Evolutionary conservation across 78 protist species (phyloP).

Genomic region (Emiliania huxleyi): DNA sequence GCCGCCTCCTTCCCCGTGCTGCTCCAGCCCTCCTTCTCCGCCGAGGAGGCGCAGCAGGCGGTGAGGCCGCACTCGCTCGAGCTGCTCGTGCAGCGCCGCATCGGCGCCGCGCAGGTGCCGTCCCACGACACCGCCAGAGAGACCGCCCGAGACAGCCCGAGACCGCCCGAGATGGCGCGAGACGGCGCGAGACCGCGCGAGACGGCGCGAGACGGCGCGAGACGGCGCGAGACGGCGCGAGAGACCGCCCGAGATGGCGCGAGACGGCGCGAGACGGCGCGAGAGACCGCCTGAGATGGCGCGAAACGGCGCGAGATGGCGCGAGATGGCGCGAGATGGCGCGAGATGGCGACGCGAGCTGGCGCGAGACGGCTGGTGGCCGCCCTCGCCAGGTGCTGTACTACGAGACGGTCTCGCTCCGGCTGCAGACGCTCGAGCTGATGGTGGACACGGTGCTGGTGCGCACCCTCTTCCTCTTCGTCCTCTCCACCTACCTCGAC

Average conservation of each 20-base stretch:
- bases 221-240: no score
- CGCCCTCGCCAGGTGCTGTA: no score
- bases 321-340: no score
- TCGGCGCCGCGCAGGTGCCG: not conserved
- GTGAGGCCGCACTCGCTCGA: not conserved
- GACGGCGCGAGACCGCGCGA: no score
- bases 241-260: no score
- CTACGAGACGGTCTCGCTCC: not conserved
- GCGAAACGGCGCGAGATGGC: not conserved
- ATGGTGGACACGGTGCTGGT: not conserved
- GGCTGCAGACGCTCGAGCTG: not conserved
- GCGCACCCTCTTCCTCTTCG: not conserved
- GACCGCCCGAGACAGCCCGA: no score
- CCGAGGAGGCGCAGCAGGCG: not conserved
- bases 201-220: no score
- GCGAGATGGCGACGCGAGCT: no score
- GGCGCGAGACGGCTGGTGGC: no score
- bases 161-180: no score
- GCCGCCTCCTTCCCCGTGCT: not conserved
- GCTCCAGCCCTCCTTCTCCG: not conserved
- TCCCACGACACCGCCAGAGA: no score
- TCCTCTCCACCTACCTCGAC: not conserved
- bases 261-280: no score
- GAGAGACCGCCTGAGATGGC: not conserved
- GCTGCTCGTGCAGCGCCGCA: not conserved